These are phyloP conservation scores for Pilaira anomala DNA, from an alignment of 192 early-diverging fungal genomes.

Conservation along the genomic window DNA sequence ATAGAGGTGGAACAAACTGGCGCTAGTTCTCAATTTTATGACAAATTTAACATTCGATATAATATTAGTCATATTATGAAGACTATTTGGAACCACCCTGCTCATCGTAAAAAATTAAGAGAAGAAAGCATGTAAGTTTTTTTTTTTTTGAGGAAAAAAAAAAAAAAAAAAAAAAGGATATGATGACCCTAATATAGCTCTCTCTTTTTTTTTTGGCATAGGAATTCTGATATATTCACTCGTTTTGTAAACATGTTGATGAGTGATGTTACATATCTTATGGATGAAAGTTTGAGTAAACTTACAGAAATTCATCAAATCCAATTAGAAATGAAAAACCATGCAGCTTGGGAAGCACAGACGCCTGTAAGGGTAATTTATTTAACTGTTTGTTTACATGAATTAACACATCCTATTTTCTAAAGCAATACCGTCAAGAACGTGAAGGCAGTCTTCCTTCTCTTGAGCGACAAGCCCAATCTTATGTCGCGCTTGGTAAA, in stretches of 20 bases:
- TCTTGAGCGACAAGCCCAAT: conserved; percentile 80
- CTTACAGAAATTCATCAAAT: conserved; percentile 79
- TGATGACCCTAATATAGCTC: background rate
- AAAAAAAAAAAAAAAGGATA: conserved; percentile 3
- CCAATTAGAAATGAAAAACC: conserved; percentile 75
- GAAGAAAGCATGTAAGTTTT: conserved; percentile 53
- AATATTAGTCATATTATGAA: conserved; percentile 92
- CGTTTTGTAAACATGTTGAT: conserved; percentile 87
- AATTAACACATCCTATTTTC: too few relatives aligned
- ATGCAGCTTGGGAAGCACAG: conserved; percentile 43
- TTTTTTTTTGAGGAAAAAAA: too few relatives aligned
- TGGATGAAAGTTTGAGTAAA: conserved; percentile 91
- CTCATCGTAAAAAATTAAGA: conserved; percentile 66
- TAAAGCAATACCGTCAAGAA: conserved; percentile 59
- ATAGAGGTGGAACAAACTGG: conserved; percentile 94
- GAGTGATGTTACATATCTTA: conserved; percentile 92
- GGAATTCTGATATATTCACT: conserved; percentile 74
- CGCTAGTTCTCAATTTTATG: conserved; percentile 90
- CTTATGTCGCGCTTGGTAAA: conserved; percentile 83
- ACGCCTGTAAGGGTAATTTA: conserved; percentile 40
- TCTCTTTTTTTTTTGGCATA: conserved; percentile 21
- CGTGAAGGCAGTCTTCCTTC: conserved; percentile 51
- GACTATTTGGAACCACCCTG: conserved; percentile 67
- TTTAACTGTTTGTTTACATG: conserved; percentile 1
- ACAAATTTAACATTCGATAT: conserved; percentile 98